These are phyloP conservation scores for Mucor circinelloides DNA, from an alignment of 371 early-diverging fungal species.

Conservation along the genomic window DNA sequence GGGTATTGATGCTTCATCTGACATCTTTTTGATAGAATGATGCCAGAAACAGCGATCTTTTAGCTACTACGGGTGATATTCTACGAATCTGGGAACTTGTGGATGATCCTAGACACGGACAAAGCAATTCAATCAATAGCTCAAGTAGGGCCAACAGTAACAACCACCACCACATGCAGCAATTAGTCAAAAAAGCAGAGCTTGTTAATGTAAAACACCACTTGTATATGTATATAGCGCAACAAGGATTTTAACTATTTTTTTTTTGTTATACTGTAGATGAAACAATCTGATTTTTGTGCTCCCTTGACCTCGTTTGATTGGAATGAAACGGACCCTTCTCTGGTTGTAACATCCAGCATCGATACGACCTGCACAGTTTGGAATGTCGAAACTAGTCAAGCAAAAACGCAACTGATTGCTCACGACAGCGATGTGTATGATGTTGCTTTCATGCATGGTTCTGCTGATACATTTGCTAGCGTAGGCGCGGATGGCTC, in stretches of 20 bases:
- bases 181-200: constrained; percentile 49
- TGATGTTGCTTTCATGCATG: constrained; percentile 91
- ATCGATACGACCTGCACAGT: constrained; percentile 98
- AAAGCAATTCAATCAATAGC: constrained; percentile 38
- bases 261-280: constrained; percentile 18
- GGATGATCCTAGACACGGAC: constrained; percentile 50
- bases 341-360: constrained; percentile 85
- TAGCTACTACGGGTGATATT: constrained; percentile 90
- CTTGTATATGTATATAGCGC: background rate
- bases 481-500: constrained; percentile 97
- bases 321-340: constrained; percentile 91
- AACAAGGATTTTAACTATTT: background rate
- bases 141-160: constrained; percentile 20
- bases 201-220: constrained; percentile 57
- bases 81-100: constrained; percentile 88
- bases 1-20: background rate
- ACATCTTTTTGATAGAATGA: constrained; percentile 35
- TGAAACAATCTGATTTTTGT: constrained; percentile 68
- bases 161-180: constrained; percentile 9
- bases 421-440: constrained; percentile 97
- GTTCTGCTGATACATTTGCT: constrained; percentile 89
- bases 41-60: constrained; percentile 63
- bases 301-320: constrained; percentile 96
- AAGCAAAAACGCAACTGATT: constrained; percentile 96
- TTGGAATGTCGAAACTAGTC: constrained; percentile 93